Evolutionary conservation across 169 alveolate species (phyloP).

Genomic region (Eimeria falciformis): DNA sequence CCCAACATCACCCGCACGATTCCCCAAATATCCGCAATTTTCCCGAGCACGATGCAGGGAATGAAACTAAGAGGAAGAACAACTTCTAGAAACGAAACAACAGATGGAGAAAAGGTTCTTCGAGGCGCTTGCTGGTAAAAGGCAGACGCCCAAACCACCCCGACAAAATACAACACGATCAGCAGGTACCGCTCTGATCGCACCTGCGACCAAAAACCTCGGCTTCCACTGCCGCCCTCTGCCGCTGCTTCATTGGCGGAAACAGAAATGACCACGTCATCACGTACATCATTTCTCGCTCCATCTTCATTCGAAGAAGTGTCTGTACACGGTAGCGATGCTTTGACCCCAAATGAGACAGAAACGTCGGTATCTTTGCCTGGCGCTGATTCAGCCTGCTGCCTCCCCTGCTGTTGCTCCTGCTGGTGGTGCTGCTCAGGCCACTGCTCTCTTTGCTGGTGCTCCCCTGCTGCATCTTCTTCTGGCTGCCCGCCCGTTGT

Average conservation of each 20-base stretch:
- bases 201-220: conserved; percentile 18
- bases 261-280: neutral
- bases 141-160: conserved; percentile 63
- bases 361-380: neutral
- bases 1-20: conserved; percentile 73
- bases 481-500: too few relatives aligned
- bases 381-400: neutral
- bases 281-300: neutral
- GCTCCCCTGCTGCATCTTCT: too few relatives aligned
- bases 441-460: conserved; percentile 15
- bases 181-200: conserved; percentile 52
- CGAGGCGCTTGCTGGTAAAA: conserved; percentile 73
- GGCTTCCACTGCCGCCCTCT: too few relatives aligned
- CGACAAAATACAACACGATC: conserved; percentile 64
- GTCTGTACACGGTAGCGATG: neutral
- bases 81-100: conserved; percentile 20
- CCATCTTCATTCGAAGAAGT: neutral
- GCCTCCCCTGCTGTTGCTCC: neutral
- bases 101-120: conserved; percentile 52
- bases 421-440: neutral
- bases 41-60: conserved; percentile 78
- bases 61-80: conserved; percentile 71
- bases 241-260: too few relatives aligned
- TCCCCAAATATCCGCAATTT: conserved; percentile 71
- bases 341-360: neutral